Percentiles rank a stretch among this genome's conserved stretches.
phyloP scores from a whole-genome alignment of 305 asterid genomes.

The Withania somnifera region DNA sequence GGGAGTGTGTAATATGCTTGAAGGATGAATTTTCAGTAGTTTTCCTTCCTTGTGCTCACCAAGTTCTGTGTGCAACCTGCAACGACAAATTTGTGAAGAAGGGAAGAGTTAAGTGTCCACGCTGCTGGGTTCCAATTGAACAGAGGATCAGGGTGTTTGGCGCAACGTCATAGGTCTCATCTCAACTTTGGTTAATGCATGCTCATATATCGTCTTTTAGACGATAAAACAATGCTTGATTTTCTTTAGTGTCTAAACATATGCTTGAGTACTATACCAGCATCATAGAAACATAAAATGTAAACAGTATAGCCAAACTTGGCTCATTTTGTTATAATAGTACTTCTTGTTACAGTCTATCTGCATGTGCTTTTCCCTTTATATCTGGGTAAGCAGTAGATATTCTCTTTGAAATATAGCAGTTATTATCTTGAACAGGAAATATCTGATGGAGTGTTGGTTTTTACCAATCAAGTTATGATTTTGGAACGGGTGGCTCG shows the following conservation, averaged over 20 bases:
- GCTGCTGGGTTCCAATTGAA: constrained; percentile 70
- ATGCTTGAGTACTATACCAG: not conserved
- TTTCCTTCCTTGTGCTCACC: constrained; percentile 90
- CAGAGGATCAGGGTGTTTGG: constrained; percentile 76
- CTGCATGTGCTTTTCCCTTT: not conserved
- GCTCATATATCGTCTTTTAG: not conserved
- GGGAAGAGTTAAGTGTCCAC: constrained; percentile 62
- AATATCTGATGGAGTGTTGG: not conserved
- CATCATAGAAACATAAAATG: not conserved
- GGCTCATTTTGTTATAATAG: not conserved
- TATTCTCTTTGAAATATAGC: not conserved
- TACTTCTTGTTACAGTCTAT: not conserved
- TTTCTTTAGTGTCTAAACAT: not conserved
- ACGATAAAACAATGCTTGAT: not conserved
- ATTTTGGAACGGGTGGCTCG: not conserved
- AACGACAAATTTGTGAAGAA: constrained; percentile 55
- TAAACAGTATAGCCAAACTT: constrained; percentile 4
- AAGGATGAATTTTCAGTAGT: constrained; percentile 80
- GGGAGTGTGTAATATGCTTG: constrained; percentile 73
- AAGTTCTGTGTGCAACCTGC: constrained; percentile 73
- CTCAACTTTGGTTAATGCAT: not conserved
- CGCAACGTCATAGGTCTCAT: constrained; percentile 40
- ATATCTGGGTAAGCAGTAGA: not conserved
- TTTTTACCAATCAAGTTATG: not conserved
- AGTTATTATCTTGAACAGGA: not conserved